Evolutionary conservation across 768 basidiomycete species (phyloP).

Genomic region (Mrakia frigida): DNA sequence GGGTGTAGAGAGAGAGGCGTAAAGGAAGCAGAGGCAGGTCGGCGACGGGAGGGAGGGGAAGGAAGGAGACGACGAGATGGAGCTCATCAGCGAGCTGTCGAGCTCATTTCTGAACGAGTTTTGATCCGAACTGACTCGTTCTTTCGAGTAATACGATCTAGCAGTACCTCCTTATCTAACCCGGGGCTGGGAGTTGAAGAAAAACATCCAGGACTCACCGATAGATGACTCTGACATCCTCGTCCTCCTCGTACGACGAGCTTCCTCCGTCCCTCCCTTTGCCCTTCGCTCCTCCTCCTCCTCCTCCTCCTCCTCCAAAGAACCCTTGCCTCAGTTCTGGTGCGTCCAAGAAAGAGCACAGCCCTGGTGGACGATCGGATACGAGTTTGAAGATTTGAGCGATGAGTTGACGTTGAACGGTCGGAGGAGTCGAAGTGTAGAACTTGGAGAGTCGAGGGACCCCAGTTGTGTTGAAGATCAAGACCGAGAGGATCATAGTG

Average conservation of each 20-base stretch:
- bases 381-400: slow-evolving; percentile 88
- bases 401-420: slow-evolving; percentile 51
- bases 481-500: slow-evolving; percentile 30
- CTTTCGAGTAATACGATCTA: not conserved
- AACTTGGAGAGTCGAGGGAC: slow-evolving; percentile 46
- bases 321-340: slow-evolving; percentile 37
- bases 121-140: not conserved
- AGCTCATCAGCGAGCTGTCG: not conserved
- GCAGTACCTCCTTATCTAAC: not conserved
- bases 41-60: not conserved
- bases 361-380: slow-evolving; percentile 66
- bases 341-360: slow-evolving; percentile 95
- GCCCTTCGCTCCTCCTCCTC: too few species aligned
- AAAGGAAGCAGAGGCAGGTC: not conserved
- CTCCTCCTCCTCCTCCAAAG: slow-evolving; percentile 15
- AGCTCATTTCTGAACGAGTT: not conserved
- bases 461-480: slow-evolving; percentile 35
- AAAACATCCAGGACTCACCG: slow-evolving; percentile 6
- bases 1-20: too few species aligned
- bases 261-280: slow-evolving; percentile 16
- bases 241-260: slow-evolving; percentile 1
- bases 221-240: slow-evolving; percentile 32
- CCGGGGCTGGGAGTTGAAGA: not conserved
- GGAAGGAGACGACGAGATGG: not conserved
- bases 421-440: slow-evolving; percentile 42